phyloP scores from a whole-genome alignment of 148 eudicot genomes.

The Nepenthes mirabilis region DNA sequence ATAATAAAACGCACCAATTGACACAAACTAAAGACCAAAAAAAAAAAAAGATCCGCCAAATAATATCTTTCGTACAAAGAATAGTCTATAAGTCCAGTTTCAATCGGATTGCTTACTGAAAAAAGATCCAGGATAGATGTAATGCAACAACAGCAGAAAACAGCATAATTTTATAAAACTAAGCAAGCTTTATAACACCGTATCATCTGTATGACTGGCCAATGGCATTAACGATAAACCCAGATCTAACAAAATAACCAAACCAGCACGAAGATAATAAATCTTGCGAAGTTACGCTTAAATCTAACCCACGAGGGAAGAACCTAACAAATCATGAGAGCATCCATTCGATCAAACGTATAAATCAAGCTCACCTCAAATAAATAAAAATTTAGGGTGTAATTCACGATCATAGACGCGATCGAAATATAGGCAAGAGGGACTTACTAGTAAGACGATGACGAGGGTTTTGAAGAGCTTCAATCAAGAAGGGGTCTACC shows the following conservation, averaged over 20 bases:
- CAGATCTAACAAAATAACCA: constrained; percentile 1
- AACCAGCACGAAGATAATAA: background rate
- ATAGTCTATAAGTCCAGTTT: too few relatives aligned
- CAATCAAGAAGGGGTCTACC: constrained; percentile 79
- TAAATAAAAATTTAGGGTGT: background rate
- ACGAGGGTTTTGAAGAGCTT: constrained; percentile 94
- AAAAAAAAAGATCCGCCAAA: too few relatives aligned
- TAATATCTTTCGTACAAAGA: too few relatives aligned
- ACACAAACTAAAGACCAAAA: too few relatives aligned
- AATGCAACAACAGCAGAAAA: too few relatives aligned
- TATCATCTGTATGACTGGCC: background rate
- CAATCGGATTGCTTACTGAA: too few relatives aligned
- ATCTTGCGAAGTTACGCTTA: background rate
- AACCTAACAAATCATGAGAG: background rate
- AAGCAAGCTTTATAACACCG: too few relatives aligned
- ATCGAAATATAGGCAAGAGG: background rate
- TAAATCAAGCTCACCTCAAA: too few relatives aligned
- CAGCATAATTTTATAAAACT: too few relatives aligned
- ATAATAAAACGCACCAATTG: too few relatives aligned
- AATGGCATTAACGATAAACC: background rate
- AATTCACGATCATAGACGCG: background rate
- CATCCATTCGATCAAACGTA: too few relatives aligned
- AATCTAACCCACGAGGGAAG: background rate
- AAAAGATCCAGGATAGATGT: too few relatives aligned
- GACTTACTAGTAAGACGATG: constrained; percentile 84